Conservation (phyloP, 306 rosid genomes). For the Lagenaria siceraria region DNA sequence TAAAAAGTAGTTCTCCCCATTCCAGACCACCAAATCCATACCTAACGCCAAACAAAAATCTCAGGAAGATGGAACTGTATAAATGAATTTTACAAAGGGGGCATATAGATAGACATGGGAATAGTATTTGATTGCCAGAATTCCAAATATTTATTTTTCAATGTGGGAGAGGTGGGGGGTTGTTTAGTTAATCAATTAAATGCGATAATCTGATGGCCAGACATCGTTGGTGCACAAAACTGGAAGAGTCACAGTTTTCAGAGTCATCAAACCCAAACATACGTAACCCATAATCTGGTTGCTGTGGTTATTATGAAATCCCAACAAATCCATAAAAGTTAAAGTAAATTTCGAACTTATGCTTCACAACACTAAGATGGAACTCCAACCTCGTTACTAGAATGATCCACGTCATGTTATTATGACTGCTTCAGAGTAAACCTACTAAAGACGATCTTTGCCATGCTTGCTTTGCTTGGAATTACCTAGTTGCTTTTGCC, state of each 20-base stretch:
- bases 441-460: not conserved
- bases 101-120: not conserved
- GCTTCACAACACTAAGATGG: not conserved
- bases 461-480: not conserved
- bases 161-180: not conserved
- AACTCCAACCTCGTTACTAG: not conserved
- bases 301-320: not conserved
- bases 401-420: not conserved
- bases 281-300: not conserved
- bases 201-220: too few relatives aligned
- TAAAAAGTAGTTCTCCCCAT: constrained; percentile 49
- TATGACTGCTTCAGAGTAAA: not conserved
- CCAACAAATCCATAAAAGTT: not conserved
- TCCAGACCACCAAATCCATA: constrained; percentile 57
- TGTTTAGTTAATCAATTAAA: too few relatives aligned
- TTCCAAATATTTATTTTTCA: not conserved
- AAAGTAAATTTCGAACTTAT: not conserved
- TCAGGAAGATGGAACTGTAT: constrained; percentile 1
- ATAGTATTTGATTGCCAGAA: not conserved
- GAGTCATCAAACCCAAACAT: not conserved
- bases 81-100: not conserved
- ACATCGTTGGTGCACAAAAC: not conserved
- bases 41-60: constrained; percentile 31
- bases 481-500: not conserved
- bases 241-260: not conserved